Conservation (phyloP, 2,329 filamentous ascomycete genomes). For the Drechslera avenae region DNA sequence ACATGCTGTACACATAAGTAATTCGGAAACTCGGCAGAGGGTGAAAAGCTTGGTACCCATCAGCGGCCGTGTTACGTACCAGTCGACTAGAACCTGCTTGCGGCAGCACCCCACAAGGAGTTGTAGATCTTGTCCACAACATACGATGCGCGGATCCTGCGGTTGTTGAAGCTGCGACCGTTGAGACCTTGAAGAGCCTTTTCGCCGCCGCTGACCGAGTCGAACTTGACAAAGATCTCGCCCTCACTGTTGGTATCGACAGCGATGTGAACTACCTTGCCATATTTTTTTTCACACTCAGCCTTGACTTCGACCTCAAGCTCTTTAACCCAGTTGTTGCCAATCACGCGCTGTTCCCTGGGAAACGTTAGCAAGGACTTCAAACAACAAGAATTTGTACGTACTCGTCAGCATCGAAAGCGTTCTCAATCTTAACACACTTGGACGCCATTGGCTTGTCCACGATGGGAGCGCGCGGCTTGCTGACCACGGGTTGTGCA, state of each 20-base stretch:
- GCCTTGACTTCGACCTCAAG: constrained; percentile 90
- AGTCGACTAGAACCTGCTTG: constrained; percentile 32
- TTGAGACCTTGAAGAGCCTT: constrained; percentile 98
- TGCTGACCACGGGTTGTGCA: constrained; percentile 57
- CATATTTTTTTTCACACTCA: constrained; percentile 95
- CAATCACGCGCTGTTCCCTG: constrained; percentile 36
- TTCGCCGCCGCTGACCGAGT: constrained; percentile 90
- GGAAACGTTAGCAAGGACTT: constrained; percentile 19
- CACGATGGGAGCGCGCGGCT: constrained; percentile 79
- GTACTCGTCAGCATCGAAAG: constrained; percentile 92
- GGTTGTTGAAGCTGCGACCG: constrained; percentile 91
- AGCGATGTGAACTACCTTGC: constrained; percentile 95
- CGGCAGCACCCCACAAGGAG: constrained; percentile 68
- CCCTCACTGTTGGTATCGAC: constrained; percentile 92
- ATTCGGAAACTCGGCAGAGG: constrained; percentile 8
- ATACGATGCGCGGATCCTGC: constrained; percentile 90
- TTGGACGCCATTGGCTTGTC: constrained; percentile 84
- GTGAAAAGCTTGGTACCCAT: constrained; percentile 8
- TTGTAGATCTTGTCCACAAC: constrained; percentile 99
- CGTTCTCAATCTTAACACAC: constrained; percentile 92
- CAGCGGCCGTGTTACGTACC: constrained; percentile 22
- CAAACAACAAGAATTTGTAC: constrained; percentile 39
- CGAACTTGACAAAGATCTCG: constrained; percentile 98
- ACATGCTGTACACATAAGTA: constrained; percentile 14
- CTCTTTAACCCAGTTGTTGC: constrained; percentile 77